phyloP scores from a whole-genome alignment of 805 yeast genomes.

The Blastobotrys americana region DNA sequence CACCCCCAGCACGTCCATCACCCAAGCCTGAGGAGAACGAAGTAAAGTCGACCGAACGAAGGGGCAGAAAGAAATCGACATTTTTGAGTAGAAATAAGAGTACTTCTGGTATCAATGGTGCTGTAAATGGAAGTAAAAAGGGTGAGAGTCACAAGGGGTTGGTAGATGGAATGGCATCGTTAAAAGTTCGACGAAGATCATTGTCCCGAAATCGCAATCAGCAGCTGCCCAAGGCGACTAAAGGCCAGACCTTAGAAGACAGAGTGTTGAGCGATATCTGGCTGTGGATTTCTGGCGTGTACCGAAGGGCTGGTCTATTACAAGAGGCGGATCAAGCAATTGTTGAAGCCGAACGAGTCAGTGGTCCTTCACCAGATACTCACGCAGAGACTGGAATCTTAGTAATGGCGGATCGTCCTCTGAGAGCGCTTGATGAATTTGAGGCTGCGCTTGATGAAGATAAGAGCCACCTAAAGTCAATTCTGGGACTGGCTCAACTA shows the following conservation, averaged over 20 bases:
- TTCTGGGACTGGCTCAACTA: conserved; percentile 34
- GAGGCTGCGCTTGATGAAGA: conserved; percentile 52
- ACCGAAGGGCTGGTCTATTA: conserved; percentile 45
- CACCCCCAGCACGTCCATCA: neutral
- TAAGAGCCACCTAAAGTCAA: conserved; percentile 43
- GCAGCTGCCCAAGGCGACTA: conserved; percentile 27
- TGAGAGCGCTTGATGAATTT: conserved; percentile 52
- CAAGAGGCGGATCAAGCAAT: conserved; percentile 66
- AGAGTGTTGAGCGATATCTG: conserved; percentile 44
- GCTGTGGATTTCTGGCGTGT: conserved; percentile 66
- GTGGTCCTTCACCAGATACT: conserved; percentile 42
- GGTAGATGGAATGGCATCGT: neutral
- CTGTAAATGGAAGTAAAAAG: neutral
- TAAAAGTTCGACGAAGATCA: conserved; percentile 4
- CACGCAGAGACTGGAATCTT: conserved; percentile 44
- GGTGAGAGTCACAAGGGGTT: neutral
- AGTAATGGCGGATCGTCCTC: conserved; percentile 35
- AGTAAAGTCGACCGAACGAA: neutral
- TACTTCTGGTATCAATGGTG: too few relatives aligned
- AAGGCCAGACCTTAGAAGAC: conserved; percentile 34
- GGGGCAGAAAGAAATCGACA: neutral
- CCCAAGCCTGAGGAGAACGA: conserved; percentile 1
- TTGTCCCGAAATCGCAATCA: conserved; percentile 8
- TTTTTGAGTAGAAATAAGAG: too few relatives aligned
- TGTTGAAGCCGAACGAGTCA: conserved; percentile 55